These are phyloP conservation scores for Capsicum chinense DNA, from an alignment of 257 asterid species.

Conservation along the genomic window DNA sequence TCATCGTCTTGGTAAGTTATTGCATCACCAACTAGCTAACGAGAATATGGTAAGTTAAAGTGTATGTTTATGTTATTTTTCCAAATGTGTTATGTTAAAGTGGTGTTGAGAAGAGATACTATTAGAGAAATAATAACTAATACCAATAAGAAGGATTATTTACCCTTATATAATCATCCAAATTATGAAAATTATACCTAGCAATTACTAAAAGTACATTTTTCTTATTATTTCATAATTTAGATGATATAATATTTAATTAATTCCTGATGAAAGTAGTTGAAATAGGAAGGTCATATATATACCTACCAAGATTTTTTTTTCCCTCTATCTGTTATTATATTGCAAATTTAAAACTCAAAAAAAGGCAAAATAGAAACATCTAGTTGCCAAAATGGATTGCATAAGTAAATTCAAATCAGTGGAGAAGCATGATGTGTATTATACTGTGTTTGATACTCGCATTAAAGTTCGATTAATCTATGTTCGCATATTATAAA, in stretches of 20 bases:
- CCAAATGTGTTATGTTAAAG: too few relatives aligned
- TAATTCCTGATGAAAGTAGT: background rate
- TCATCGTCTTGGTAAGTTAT: too few relatives aligned
- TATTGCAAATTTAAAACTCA: background rate
- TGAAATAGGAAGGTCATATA: background rate
- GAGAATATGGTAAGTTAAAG: too few relatives aligned
- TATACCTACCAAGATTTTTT: background rate
- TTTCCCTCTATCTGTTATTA: background rate
- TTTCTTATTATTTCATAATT: background rate
- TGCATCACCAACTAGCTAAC: too few relatives aligned
- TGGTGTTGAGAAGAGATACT: too few relatives aligned
- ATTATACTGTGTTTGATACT: fast-evolving
- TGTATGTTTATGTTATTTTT: too few relatives aligned
- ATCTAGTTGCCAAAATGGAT: slow-evolving; percentile 22
- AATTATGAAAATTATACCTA: background rate
- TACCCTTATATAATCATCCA: background rate
- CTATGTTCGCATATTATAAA: fast-evolving
- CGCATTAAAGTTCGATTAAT: background rate
- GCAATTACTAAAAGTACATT: background rate
- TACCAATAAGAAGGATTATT: too few relatives aligned
- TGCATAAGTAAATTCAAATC: background rate
- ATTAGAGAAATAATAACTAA: too few relatives aligned
- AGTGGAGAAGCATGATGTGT: background rate
- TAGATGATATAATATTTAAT: background rate
- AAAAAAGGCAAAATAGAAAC: slow-evolving; percentile 15